phyloP scores from a whole-genome alignment of 2,329 filamentous ascomycete genomes.

The Arthrobotrys megalospora region DNA sequence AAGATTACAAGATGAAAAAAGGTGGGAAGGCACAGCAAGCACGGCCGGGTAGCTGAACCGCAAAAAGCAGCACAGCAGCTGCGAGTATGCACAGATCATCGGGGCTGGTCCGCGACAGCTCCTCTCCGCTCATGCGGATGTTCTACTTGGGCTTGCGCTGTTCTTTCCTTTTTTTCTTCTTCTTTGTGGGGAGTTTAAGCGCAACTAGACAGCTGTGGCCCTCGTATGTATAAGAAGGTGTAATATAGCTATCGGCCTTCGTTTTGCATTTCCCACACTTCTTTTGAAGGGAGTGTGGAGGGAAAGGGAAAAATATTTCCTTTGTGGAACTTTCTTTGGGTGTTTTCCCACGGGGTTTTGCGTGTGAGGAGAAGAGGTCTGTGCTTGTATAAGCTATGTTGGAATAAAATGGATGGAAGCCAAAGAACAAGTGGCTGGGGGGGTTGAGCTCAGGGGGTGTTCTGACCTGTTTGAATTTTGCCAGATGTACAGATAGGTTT shows the following conservation, averaged over 20 bases:
- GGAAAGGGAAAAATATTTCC: constrained; percentile 30
- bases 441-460: constrained; percentile 36
- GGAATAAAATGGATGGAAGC: neutral
- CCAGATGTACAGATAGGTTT: constrained; percentile 38
- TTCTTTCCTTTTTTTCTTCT: constrained; percentile 28
- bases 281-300: constrained; percentile 12
- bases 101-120: constrained; percentile 18
- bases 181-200: constrained; percentile 29
- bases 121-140: constrained; percentile 28
- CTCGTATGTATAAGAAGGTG: constrained; percentile 29
- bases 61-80: constrained; percentile 7
- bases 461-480: constrained; percentile 39
- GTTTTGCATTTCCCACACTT: constrained; percentile 31
- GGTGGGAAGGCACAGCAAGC: neutral
- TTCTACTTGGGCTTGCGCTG: constrained; percentile 4
- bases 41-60: constrained; percentile 20
- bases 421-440: neutral
- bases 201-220: constrained; percentile 27
- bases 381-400: constrained; percentile 44
- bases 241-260: constrained; percentile 16
- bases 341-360: constrained; percentile 16
- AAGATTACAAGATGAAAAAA: constrained; percentile 24
- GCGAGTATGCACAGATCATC: constrained; percentile 18
- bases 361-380: constrained; percentile 20
- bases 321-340: constrained; percentile 14